Evolutionary conservation across 495 filamentous ascomycete genomes (phyloP).

Genomic region (Neurospora sp.): DNA sequence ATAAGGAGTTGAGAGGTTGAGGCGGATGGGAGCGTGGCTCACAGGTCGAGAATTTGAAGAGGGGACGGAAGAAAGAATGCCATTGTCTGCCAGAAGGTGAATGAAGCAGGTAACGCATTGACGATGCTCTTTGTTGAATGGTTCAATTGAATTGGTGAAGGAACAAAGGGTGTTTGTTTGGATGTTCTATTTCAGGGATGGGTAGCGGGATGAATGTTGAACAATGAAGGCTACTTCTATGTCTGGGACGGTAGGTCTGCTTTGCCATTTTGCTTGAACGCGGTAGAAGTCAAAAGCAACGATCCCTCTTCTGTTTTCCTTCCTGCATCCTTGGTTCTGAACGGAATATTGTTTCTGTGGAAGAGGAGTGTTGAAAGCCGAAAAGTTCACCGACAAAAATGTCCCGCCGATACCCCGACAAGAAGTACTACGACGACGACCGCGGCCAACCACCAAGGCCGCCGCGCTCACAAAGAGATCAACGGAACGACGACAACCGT

Average conservation of each 20-base stretch:
- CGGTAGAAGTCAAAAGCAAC: neutral
- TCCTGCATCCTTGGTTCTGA: neutral
- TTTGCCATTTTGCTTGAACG: neutral
- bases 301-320: neutral
- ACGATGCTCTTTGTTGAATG: neutral
- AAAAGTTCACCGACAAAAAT: neutral
- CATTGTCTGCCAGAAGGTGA: neutral
- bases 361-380: neutral
- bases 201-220: neutral
- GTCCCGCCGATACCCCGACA: neutral
- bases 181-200: neutral
- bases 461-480: neutral
- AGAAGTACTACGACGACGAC: neutral
- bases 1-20: no score
- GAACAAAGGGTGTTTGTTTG: neutral
- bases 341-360: neutral
- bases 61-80: neutral
- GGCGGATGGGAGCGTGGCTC: no score
- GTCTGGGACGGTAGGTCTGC: neutral
- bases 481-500: neutral
- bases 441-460: neutral
- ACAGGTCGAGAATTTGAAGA: no score
- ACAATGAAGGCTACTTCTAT: neutral
- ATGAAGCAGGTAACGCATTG: neutral
- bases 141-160: neutral